Base-by-base conservation (phyloP, 2,329 filamentous ascomycete species). In the Cyphellophora attinorum region DNA sequence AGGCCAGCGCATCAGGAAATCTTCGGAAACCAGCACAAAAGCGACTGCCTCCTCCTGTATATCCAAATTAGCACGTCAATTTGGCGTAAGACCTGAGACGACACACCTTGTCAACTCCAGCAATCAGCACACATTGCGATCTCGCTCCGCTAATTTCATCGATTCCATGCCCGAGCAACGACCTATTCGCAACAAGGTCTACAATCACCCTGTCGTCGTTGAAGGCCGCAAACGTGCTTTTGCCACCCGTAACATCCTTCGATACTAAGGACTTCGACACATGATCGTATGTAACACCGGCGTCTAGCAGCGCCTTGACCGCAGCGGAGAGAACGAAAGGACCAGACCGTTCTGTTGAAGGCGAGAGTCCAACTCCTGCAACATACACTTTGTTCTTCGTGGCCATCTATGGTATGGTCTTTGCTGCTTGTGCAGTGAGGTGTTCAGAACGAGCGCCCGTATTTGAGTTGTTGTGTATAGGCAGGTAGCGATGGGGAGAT, bases 131-230 rank as follows among this genome's bases (percentile, higher is more conserved):
- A 31, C 34, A 33, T n/a, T n/a, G n/a, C n/a, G n/a, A 11, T 34
- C 19, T 13, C 15, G 12, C 8, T 13, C 8, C 31, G 13, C 86
- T 49, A 81, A 71, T 5, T 74, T 70, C 49, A 95, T 78, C 56
- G 91, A 70, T 31, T 79, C 83, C 15, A 85, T 70, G 1, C 73
- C 89, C 72, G 95, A 80, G 54, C 77, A 77, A 38, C 95, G 66
- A 5, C 88, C 89, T 0, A 88, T 93, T n/a, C n/a, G 3, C 79
- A 85, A 8, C 89, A 89, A 1, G 89, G 95, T 3, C 83, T 84
- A 70, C 89, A 96, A 68, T 94, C 93, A 71, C 95, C n/a, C n/a
- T 95, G 73, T 95, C 95, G 54, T 93, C 85, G 55, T 96, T 95
- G 70, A 91, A 88, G 57, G 95, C 85, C 52, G 89, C 89, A 49